Percentiles rank a stretch among this genome's conserved stretches.
These are phyloP conservation scores for Bathelium albidoporum DNA, from an alignment of 495 filamentous ascomycete genomes.

Conservation along the genomic window DNA sequence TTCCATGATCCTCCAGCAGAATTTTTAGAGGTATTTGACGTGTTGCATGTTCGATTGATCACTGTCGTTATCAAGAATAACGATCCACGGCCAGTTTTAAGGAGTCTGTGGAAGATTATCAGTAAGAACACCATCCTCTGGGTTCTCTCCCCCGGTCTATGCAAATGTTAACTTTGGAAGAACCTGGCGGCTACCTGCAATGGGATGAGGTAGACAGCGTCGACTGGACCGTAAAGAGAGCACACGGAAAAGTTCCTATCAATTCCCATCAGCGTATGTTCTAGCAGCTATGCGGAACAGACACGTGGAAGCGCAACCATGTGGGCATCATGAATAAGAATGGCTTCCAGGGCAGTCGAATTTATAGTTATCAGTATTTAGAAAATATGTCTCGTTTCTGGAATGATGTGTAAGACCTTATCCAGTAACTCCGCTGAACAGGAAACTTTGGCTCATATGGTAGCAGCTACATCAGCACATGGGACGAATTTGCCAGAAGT, in stretches of 20 bases:
- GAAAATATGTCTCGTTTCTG: neutral
- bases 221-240: neutral
- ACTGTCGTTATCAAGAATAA: conserved; percentile 22
- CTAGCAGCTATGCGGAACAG: neutral
- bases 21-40: conserved; percentile 25
- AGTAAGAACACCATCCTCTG: conserved; percentile 2
- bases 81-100: conserved; percentile 16
- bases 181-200: conserved; percentile 34
- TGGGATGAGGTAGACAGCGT: conserved; percentile 27
- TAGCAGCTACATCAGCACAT: neutral
- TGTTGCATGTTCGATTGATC: conserved; percentile 31
- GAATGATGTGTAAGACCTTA: neutral
- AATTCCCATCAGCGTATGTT: neutral
- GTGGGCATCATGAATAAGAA: neutral
- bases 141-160: no score
- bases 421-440: no score
- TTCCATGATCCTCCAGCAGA: conserved; percentile 18
- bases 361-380: neutral
- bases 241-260: neutral
- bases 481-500: neutral
- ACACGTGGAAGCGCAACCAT: neutral
- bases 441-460: no score
- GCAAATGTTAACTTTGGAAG: no score
- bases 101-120: conserved; percentile 22
- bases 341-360: neutral